These are phyloP conservation scores for Lentinula sp. DNA, from an alignment of 768 basidiomycete genomes.

Conservation along the genomic window DNA sequence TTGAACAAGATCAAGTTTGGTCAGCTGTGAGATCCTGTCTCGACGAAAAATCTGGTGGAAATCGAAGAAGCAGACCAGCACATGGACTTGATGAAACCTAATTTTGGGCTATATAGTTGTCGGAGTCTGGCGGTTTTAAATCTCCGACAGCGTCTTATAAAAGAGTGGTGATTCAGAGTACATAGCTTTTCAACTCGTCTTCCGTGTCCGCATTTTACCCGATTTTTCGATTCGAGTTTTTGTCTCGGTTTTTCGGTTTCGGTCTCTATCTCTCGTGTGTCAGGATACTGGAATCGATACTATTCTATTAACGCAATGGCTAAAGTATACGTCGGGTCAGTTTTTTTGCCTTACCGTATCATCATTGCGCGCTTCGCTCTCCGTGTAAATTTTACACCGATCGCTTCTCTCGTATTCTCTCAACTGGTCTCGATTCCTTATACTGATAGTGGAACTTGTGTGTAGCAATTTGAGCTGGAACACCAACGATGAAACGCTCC, in stretches of 20 bases:
- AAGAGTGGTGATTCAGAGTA: constrained; percentile 4
- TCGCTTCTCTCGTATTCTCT: constrained; percentile 41
- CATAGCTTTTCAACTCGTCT: constrained; percentile 7
- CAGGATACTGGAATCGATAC: constrained; percentile 45
- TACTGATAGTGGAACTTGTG: constrained; percentile 54
- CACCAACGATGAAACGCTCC: constrained; percentile 89
- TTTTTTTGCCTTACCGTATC: constrained; percentile 51
- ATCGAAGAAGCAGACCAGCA: neutral
- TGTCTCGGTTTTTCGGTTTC: constrained; percentile 44
- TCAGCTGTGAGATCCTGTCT: neutral
- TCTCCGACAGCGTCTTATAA: constrained; percentile 32
- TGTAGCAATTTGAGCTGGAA: constrained; percentile 94
- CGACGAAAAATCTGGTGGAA: neutral
- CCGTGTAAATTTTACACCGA: constrained; percentile 13
- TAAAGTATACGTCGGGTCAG: constrained; percentile 94
- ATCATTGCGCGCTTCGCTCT: constrained; percentile 24
- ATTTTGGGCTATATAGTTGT: constrained; percentile 17
- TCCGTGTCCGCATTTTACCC: constrained; percentile 39
- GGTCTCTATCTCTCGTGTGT: constrained; percentile 40
- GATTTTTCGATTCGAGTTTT: constrained; percentile 42
- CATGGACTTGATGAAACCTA: constrained; percentile 16
- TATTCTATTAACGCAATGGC: constrained; percentile 62
- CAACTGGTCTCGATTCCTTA: constrained; percentile 21
- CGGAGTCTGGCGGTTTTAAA: constrained; percentile 44
- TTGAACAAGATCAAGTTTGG: neutral